Conservation (phyloP, 306 rosid species). For the Quercus ilex region DNA sequence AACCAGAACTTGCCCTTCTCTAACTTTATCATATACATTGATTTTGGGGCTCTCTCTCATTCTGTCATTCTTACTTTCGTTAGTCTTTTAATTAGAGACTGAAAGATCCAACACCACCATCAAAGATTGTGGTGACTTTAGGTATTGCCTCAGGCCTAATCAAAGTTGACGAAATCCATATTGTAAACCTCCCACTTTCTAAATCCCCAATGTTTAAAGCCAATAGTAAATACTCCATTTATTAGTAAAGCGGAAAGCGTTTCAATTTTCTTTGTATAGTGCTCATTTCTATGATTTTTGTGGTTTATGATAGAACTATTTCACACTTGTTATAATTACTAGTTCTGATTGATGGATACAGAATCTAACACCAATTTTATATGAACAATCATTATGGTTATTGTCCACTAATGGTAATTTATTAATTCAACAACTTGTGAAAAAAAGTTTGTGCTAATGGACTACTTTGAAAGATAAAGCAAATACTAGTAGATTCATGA, state of each 20-base stretch:
- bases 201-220: not conserved
- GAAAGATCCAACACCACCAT: not conserved
- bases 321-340: too few species aligned
- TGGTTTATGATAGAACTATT: too few species aligned
- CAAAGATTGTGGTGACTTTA: not conserved
- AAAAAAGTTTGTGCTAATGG: too few species aligned
- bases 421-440: too few species aligned
- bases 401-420: too few species aligned
- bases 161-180: conserved; percentile 15
- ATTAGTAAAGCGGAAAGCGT: not conserved
- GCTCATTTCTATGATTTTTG: not conserved
- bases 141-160: not conserved
- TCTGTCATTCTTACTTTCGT: conserved; percentile 28
- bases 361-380: too few species aligned
- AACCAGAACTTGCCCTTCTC: not conserved
- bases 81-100: not conserved
- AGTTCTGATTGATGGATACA: too few species aligned
- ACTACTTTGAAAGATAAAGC: too few species aligned
- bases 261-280: conserved; percentile 25
- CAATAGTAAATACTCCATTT: conserved; percentile 1
- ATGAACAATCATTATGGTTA: too few species aligned
- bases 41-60: conserved; percentile 24
- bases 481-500: too few species aligned
- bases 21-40: conserved; percentile 15
- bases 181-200: conserved; percentile 23